Base-by-base conservation (phyloP, 2,329 filamentous ascomycete genomes). In the Sarocladiaceae sp. region DNA sequence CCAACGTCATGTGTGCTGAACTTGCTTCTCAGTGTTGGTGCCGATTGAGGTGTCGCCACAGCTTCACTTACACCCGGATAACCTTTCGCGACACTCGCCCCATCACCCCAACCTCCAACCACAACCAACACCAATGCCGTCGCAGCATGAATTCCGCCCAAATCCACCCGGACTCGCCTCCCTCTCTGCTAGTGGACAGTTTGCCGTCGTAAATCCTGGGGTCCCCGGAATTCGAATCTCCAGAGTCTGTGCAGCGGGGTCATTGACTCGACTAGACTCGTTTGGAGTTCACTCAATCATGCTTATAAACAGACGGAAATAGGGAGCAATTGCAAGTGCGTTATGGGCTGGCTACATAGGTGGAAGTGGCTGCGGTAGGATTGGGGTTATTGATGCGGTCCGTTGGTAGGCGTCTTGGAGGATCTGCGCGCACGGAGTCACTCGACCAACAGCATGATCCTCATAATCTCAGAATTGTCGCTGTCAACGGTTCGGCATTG, bases 331-430 rank as follows among this genome's bases (percentile, higher is more conserved):
- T 36, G 15, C 18, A 36, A 36, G 33, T 5, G 33, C n/a, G n/a
- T n/a, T n/a, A 8, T n/a, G 7, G 33, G 7, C 33, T 36, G 33
- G n/a, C n/a, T n/a, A n/a, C n/a, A n/a, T n/a, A 10, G 33, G 15
- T n/a, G 8, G 28, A 17, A 6, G 33, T 36, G 33, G 33, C 33
- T 36, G 33, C 5, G 6, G 5, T n/a, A 36, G 7, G 18, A 17
- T 36, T n/a, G 33, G 33, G 15, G 18, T 44, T 44, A 44, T 22
- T 44, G 40, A 26, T 44, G 40, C 40, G 40, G 40, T 44, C 40
- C 40, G 40, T 28, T n/a, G 10, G 40, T 40, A 23, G 6, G 26
- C 25, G 40, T 22, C 22, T 12, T 28, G 40, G 37, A 17, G 26
- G 40, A 26, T 22, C 17, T 7, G 13, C 12, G 17, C 4, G 11